Percentiles rank a stretch among this genome's conserved stretches.
Evolutionary conservation across 352 stramenopile genomes (phyloP).

Genomic region (Globisporangium irregulare): DNA sequence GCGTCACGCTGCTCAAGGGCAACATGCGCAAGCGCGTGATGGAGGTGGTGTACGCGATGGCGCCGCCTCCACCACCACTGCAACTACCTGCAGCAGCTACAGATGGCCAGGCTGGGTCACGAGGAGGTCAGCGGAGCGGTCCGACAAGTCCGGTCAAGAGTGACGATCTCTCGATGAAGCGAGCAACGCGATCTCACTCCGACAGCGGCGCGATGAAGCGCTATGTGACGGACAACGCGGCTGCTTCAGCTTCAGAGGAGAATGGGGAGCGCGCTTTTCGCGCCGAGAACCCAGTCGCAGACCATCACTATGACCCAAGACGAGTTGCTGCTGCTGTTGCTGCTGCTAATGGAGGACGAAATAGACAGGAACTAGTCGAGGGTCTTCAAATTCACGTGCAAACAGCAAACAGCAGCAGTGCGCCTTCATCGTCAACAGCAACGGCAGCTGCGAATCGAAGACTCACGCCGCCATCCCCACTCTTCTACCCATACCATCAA

Average conservation of each 20-base stretch:
- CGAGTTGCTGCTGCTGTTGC: not conserved
- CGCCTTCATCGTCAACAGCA: not conserved
- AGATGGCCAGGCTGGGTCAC: not conserved
- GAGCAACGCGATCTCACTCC: constrained; percentile 39
- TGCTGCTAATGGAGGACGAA: not conserved
- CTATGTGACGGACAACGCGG: constrained; percentile 5
- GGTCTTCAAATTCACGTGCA: constrained; percentile 14
- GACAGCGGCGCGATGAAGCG: constrained; percentile 36
- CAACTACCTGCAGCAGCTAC: not conserved
- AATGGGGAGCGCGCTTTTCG: not conserved
- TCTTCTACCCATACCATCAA: constrained; percentile 7
- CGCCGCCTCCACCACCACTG: not conserved
- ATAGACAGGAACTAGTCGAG: not conserved
- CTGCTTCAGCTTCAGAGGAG: not conserved
- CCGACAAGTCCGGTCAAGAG: constrained; percentile 7
- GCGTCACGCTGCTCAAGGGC: constrained; percentile 56
- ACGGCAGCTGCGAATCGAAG: constrained; percentile 3
- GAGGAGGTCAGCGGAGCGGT: not conserved
- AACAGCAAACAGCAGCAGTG: not conserved
- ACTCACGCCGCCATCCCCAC: not conserved
- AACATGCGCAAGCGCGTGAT: constrained; percentile 60
- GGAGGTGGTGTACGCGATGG: constrained; percentile 25
- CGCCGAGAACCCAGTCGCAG: not conserved
- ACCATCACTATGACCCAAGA: not conserved
- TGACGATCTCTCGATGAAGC: constrained; percentile 17